These are phyloP conservation scores for Lasiodiplodia sp. DNA, from an alignment of 2,329 filamentous ascomycete species.

Conservation along the genomic window DNA sequence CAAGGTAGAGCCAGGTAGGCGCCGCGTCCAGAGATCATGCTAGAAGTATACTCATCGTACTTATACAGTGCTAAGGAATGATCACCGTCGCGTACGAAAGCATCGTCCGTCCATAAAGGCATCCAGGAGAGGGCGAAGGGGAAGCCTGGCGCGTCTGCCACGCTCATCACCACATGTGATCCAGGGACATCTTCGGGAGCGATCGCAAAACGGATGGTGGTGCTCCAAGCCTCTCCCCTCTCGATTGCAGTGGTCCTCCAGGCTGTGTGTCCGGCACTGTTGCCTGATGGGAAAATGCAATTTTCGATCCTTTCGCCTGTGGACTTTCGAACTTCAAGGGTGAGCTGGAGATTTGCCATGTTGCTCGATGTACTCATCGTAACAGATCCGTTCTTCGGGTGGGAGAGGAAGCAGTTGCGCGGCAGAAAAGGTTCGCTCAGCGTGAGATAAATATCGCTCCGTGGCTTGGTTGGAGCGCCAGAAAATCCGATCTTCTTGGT, in stretches of 20 bases:
- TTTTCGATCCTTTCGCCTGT: constrained; percentile 83
- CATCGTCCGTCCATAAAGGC: constrained; percentile 90
- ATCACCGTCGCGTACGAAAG: constrained; percentile 85
- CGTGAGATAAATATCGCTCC: constrained; percentile 95
- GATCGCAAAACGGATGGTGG: constrained; percentile 83
- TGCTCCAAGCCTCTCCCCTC: constrained; percentile 82
- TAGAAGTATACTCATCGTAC: constrained; percentile 88
- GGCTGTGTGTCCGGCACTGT: constrained; percentile 77
- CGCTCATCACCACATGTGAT: constrained; percentile 86
- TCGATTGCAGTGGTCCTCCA: constrained; percentile 88
- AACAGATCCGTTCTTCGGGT: constrained; percentile 81
- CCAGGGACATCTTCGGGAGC: constrained; percentile 79
- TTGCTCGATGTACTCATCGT: constrained; percentile 70
- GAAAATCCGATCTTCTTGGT: constrained; percentile 94
- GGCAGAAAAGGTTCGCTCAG: constrained; percentile 80
- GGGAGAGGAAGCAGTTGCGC: constrained; percentile 67
- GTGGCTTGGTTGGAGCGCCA: constrained; percentile 82
- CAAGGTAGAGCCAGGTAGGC: constrained; percentile 88
- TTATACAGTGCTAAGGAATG: constrained; percentile 86
- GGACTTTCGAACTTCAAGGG: constrained; percentile 82
- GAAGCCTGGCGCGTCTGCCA: constrained; percentile 84
- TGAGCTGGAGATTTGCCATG: constrained; percentile 82
- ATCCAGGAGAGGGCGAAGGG: constrained; percentile 93
- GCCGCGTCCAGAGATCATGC: constrained; percentile 74
- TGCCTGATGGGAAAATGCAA: constrained; percentile 87